phyloP scores from a whole-genome alignment of 2,329 filamentous ascomycete species.

The Xylaria sp. region DNA sequence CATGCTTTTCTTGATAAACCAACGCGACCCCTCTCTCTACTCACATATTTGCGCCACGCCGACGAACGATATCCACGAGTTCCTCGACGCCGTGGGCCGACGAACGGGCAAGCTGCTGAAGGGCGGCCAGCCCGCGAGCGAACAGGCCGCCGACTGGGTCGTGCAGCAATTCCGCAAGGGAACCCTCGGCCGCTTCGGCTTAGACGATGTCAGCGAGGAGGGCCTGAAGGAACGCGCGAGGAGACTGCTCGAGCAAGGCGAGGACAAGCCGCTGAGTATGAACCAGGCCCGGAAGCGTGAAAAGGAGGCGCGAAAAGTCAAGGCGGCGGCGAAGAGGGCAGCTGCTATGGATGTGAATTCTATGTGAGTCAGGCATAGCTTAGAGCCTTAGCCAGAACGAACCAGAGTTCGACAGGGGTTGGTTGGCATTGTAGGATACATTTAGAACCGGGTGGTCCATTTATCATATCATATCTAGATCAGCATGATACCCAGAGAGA shows the following conservation, averaged over 20 bases:
- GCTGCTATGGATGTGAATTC: background rate
- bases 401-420: background rate
- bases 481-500: constrained; percentile 1
- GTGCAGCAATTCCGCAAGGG: constrained; percentile 79
- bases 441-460: no score
- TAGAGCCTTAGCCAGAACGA: no score
- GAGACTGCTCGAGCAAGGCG: constrained; percentile 37
- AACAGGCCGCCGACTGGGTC: constrained; percentile 72
- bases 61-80: constrained; percentile 75
- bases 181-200: constrained; percentile 65
- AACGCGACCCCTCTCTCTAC: constrained; percentile 58
- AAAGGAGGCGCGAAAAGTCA: constrained; percentile 49
- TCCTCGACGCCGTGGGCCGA: constrained; percentile 65
- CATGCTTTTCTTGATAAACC: constrained; percentile 78
- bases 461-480: background rate
- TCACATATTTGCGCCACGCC: constrained; percentile 52
- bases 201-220: constrained; percentile 60
- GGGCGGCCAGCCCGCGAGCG: constrained; percentile 64
- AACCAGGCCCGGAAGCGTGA: constrained; percentile 64
- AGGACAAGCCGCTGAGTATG: constrained; percentile 51
- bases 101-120: constrained; percentile 71
- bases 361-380: background rate
- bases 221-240: constrained; percentile 17
- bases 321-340: constrained; percentile 12
- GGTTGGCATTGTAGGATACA: background rate